Percentiles rank a stretch among this genome's conserved stretches.
phyloP scores from a whole-genome alignment of 345 rosid species.

The Sisymbrium irio region DNA sequence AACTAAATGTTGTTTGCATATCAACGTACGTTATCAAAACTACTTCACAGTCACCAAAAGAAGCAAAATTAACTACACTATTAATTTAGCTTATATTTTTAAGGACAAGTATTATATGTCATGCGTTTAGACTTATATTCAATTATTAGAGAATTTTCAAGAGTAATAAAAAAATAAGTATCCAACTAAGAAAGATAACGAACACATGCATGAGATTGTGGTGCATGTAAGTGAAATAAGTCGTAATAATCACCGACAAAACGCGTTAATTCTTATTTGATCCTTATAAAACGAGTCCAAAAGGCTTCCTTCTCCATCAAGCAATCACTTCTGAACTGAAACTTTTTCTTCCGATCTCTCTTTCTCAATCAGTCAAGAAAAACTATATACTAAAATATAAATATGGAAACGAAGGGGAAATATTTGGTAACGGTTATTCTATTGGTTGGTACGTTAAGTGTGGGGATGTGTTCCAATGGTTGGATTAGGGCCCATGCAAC shows the following conservation, averaged over 20 bases:
- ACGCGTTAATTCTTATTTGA: conserved; percentile 15
- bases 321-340: conserved; percentile 15
- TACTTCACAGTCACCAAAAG: background rate
- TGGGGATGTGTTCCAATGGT: conserved; percentile 37
- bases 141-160: conserved; percentile 28
- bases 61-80: background rate
- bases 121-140: conserved; percentile 19
- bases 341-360: conserved; percentile 8
- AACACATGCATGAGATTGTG: conserved; percentile 37
- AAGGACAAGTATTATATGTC: background rate
- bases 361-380: background rate
- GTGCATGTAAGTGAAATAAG: conserved; percentile 35
- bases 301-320: conserved; percentile 32
- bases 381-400: background rate
- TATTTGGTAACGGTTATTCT: conserved; percentile 24
- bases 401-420: conserved; percentile 1
- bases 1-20: background rate
- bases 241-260: conserved; percentile 38
- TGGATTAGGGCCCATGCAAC: conserved; percentile 73
- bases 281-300: conserved; percentile 26
- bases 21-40: background rate
- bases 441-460: conserved; percentile 34
- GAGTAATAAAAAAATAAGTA: conserved; percentile 12
- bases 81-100: background rate
- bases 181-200: conserved; percentile 41